Conservation (phyloP, 169 alveolate genomes). For the Eimeria zaria region DNA sequence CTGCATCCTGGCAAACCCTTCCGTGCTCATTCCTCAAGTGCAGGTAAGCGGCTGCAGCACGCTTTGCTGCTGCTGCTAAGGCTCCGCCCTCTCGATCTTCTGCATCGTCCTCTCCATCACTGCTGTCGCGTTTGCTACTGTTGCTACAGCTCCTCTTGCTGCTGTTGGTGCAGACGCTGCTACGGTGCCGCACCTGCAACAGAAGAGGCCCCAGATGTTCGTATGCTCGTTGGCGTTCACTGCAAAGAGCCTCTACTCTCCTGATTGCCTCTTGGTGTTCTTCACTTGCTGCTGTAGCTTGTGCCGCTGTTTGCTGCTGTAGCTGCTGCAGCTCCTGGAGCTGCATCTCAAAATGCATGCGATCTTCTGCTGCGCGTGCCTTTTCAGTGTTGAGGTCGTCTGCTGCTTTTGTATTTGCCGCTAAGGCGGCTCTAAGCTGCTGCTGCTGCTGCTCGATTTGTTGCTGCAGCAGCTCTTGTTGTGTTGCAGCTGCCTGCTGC, state of each 20-base stretch:
- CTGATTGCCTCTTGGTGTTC: constrained; percentile 64
- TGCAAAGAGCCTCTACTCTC: constrained; percentile 68
- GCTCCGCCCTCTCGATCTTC: constrained; percentile 15
- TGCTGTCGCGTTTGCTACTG: constrained; percentile 59
- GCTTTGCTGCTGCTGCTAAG: constrained; percentile 57
- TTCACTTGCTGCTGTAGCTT: constrained; percentile 45
- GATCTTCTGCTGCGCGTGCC: constrained; percentile 74
- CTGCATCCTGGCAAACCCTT: constrained; percentile 54
- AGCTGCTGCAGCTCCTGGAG: constrained; percentile 72
- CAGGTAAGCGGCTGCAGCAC: constrained; percentile 64
- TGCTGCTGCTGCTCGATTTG: constrained; percentile 70
- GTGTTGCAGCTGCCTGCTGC: constrained; percentile 70
- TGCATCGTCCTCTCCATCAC: constrained; percentile 46
- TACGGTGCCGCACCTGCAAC: constrained; percentile 5
- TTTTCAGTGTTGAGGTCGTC: constrained; percentile 60
- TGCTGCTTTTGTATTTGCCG: constrained; percentile 37
- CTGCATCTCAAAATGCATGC: constrained; percentile 56
- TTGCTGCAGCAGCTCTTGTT: constrained; percentile 47
- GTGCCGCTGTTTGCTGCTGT: constrained; percentile 63
- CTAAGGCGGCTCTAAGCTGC: constrained; percentile 62
- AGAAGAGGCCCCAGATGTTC: constrained; percentile 62
- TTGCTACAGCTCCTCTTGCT: constrained; percentile 58
- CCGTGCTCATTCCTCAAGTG: constrained; percentile 30
- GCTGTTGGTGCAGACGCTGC: constrained; percentile 55
- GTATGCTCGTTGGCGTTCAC: constrained; percentile 54